Base-by-base conservation (phyloP, 2,329 filamentous ascomycete species). In the Hirsutella thompsonii region DNA sequence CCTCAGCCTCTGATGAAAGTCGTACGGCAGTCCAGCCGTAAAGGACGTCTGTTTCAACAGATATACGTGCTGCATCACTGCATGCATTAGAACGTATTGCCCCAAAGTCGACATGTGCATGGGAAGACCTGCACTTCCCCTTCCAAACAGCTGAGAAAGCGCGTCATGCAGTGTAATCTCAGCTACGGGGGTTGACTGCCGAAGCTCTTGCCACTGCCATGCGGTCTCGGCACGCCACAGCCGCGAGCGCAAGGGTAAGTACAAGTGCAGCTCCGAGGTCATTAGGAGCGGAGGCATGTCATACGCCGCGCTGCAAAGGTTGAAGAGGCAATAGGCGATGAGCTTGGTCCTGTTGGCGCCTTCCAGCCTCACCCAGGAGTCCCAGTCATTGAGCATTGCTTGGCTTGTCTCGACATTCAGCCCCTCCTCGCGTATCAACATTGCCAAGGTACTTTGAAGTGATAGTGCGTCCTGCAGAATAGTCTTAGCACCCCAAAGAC, bases 31-130 rank as follows among this genome's bases (percentile, higher is more conserved):
- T 1, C 66, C 61, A 2, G 64, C 57, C 2, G 66, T 65, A 38
- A 77, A 68, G 0, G 70, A 74, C 0, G 74, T 76, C 51, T 81
- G 75, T 49, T 81, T 81, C 19, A 83, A 57, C 30, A 84, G 65
- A 54, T 80, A 85, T 14, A 86, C 79, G 46, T 84, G 79, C 50
- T 86, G 81, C 10, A 85, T 70, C 20, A 87, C 56, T 3, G 79
- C 80, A 51, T 85, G 80, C 3, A 86, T 80, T 28, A 87, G 64
- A 8, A 83, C 72, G 47, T 86, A 84, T 49, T 81, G 81, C 1
- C 80, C 81, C 6, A 83, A 58, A 0, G 76, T 75, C 0, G 74
- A 76, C 42, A 76, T 63, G 36, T 69, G 67, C 1, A 65, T 58
- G 1, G 68, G 67, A 1, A 71, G 62, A 0, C 62, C 63, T 45